Evolutionary conservation across 768 basidiomycete genomes (phyloP).

Genomic region (Termitomyces sp.): DNA sequence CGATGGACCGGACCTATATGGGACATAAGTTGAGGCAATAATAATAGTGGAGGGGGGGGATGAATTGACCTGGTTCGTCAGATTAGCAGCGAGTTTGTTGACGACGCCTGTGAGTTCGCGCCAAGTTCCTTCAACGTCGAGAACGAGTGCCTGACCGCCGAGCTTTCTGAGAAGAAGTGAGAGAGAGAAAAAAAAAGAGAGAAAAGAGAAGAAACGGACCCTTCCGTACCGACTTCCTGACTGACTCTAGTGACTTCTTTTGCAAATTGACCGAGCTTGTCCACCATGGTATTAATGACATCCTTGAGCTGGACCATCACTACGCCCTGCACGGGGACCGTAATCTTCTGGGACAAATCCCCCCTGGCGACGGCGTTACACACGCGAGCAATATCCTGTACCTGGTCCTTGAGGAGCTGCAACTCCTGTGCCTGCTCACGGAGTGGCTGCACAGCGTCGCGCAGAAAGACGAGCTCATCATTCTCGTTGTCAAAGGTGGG

Average conservation of each 20-base stretch:
- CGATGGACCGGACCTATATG: slow-evolving; percentile 71
- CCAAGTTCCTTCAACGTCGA: slow-evolving; percentile 92
- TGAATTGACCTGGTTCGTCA: slow-evolving; percentile 57
- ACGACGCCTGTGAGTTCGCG: slow-evolving; percentile 79
- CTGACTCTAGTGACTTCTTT: slow-evolving; percentile 85
- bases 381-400: slow-evolving; percentile 76
- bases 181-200: no score
- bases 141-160: slow-evolving; percentile 81
- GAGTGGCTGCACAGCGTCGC: not conserved
- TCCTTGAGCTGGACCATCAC: slow-evolving; percentile 82
- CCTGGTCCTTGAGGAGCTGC: slow-evolving; percentile 76
- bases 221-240: slow-evolving; percentile 71
- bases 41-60: not conserved
- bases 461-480: slow-evolving; percentile 8
- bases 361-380: slow-evolving; percentile 79
- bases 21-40: not conserved
- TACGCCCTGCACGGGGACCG: slow-evolving; percentile 72
- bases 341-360: slow-evolving; percentile 75
- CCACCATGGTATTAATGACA: slow-evolving; percentile 68
- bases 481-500: slow-evolving; percentile 4
- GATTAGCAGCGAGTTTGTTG: slow-evolving; percentile 76
- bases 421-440: slow-evolving; percentile 53
- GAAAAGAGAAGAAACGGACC: no score
- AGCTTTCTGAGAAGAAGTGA: slow-evolving; percentile 40
- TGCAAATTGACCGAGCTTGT: slow-evolving; percentile 80